Percentiles rank a stretch among this genome's conserved stretches.
phyloP scores from a whole-genome alignment of 352 stramenopile genomes.

The Thalassiosira tumida region DNA sequence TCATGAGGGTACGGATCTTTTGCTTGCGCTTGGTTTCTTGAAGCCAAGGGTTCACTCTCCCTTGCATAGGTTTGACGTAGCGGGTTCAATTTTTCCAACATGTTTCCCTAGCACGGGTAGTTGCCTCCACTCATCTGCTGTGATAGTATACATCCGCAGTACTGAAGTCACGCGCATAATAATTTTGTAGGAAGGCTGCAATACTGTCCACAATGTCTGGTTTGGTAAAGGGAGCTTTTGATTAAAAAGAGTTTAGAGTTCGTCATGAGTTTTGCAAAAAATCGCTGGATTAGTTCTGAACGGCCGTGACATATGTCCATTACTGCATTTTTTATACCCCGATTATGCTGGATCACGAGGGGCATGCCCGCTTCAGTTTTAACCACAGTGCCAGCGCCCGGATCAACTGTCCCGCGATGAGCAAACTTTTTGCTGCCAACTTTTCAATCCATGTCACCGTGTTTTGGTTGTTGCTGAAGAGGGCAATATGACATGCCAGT shows the following conservation, averaged over 20 bases:
- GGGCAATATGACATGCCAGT: background rate
- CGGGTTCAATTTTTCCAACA: conserved; percentile 28
- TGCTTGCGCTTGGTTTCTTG: background rate
- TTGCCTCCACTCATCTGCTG: conserved; percentile 33
- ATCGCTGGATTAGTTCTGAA: too few relatives aligned
- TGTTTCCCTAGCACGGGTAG: conserved; percentile 30
- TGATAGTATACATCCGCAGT: background rate
- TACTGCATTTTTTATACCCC: conserved; percentile 40
- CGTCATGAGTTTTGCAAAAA: too few relatives aligned
- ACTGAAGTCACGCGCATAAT: conserved; percentile 8
- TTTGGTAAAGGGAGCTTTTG: conserved; percentile 40
- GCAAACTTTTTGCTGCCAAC: conserved; percentile 5
- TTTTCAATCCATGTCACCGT: conserved; percentile 39
- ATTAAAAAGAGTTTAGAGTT: conserved; percentile 55
- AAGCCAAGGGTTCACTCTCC: conserved; percentile 54
- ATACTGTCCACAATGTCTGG: conserved; percentile 53
- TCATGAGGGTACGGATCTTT: conserved; percentile 18
- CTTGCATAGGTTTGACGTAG: conserved; percentile 43
- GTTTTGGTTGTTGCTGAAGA: conserved; percentile 52
- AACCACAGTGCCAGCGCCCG: conserved; percentile 26
- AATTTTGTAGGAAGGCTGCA: conserved; percentile 2
- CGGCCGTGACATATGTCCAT: too few relatives aligned
- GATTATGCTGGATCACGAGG: conserved; percentile 55
- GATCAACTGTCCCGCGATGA: conserved; percentile 27
- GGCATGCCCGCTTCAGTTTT: background rate